Conservation (phyloP, 2,329 filamentous ascomycete species). For the Botrytis porri region DNA sequence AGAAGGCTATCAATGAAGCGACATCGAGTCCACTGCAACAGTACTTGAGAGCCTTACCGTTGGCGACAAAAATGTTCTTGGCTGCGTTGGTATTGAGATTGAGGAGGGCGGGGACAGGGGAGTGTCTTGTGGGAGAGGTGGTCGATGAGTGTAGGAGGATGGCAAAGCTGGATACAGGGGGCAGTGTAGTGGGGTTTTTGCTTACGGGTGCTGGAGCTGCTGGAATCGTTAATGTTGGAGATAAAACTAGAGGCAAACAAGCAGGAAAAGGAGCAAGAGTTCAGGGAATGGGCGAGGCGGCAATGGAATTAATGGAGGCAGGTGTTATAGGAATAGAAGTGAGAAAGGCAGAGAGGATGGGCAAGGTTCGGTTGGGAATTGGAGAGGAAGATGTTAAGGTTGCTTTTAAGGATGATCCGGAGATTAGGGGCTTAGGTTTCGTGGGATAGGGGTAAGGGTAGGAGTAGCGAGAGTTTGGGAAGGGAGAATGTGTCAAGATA, state of each 20-base stretch:
- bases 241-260: not conserved
- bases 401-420: constrained; percentile 81
- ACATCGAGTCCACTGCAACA: constrained; percentile 91
- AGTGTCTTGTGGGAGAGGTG: constrained; percentile 86
- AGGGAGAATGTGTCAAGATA: not conserved
- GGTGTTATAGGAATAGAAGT: constrained; percentile 84
- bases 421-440: constrained; percentile 60
- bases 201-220: constrained; percentile 11
- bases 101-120: constrained; percentile 77
- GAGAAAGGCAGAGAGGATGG: constrained; percentile 76
- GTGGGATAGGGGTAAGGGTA: constrained; percentile 19
- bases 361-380: constrained; percentile 80
- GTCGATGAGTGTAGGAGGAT: constrained; percentile 79
- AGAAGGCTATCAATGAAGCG: constrained; percentile 90
- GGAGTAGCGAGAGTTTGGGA: not conserved
- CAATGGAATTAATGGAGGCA: constrained; percentile 79
- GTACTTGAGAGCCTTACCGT: constrained; percentile 76
- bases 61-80: constrained; percentile 81
- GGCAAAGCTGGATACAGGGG: constrained; percentile 56
- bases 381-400: constrained; percentile 86
- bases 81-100: constrained; percentile 76
- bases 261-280: constrained; percentile 43
- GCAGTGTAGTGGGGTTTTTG: constrained; percentile 60
- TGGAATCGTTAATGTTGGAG: not conserved
- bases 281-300: constrained; percentile 65